These are phyloP conservation scores for Ogataea minuta DNA, from an alignment of 805 yeast genomes.

Conservation along the genomic window DNA sequence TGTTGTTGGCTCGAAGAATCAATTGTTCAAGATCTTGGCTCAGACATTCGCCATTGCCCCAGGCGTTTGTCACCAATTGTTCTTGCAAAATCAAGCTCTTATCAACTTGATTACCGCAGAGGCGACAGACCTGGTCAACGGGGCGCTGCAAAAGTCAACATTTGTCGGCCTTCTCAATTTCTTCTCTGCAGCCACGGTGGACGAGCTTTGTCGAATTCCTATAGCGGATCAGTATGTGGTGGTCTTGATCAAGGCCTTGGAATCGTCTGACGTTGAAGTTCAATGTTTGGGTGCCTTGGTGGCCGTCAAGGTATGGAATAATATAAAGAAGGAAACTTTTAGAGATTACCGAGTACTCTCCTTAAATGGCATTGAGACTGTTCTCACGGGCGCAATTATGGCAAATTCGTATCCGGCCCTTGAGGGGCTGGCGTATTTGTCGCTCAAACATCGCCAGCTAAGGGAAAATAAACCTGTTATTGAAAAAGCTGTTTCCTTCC, in stretches of 20 bases:
- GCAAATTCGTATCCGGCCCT: conserved; percentile 13
- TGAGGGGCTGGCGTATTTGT: conserved; percentile 37
- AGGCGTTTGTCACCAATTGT: conserved; percentile 16
- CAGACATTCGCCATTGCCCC: conserved; percentile 26
- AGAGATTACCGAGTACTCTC: conserved; percentile 33
- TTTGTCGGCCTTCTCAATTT: conserved; percentile 30
- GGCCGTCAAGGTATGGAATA: conserved; percentile 57
- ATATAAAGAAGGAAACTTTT: conserved; percentile 35
- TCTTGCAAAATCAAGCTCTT: conserved; percentile 20
- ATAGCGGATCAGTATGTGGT: conserved; percentile 45
- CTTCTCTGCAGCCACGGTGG: conserved; percentile 48
- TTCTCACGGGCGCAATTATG: conserved; percentile 32
- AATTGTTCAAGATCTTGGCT: conserved; percentile 18
- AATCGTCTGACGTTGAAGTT: conserved; percentile 16
- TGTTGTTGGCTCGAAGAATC: conserved; percentile 11
- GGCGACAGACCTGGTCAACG: conserved; percentile 15
- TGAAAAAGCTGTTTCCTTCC: conserved; percentile 20
- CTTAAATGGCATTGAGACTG: conserved; percentile 32
- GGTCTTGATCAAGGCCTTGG: conserved; percentile 39
- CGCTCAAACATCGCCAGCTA: conserved; percentile 37
- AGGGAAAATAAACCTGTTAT: conserved; percentile 37
- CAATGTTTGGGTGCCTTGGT: conserved; percentile 40
- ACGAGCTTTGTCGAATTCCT: conserved; percentile 46
- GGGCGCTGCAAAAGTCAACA: conserved; percentile 2
- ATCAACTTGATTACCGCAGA: conserved; percentile 25